Evolutionary conservation across 164 flowering plant species (phyloP).

Genomic region (Magnolia officinalis): DNA sequence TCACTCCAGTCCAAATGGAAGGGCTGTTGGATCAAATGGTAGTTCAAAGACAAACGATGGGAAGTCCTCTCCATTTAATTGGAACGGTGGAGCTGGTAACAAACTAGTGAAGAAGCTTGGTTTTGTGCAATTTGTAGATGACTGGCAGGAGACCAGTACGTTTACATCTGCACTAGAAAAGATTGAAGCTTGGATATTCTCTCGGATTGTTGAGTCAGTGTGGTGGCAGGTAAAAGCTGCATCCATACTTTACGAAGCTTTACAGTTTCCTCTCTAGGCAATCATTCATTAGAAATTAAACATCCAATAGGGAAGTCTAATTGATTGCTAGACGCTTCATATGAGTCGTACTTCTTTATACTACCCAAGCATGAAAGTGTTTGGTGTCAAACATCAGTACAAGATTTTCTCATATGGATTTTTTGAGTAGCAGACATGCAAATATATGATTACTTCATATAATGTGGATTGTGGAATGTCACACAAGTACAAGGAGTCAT

Average conservation of each 20-base stretch:
- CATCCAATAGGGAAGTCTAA: not conserved
- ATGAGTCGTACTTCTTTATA: not conserved
- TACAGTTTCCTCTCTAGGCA: not conserved
- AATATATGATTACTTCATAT: too few relatives aligned
- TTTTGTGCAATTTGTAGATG: constrained; percentile 49
- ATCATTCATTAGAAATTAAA: not conserved
- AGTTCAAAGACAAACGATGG: constrained; percentile 34
- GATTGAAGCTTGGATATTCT: constrained; percentile 94
- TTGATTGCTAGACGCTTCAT: not conserved
- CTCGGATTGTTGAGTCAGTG: constrained; percentile 87
- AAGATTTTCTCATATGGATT: too few relatives aligned
- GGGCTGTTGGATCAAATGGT: constrained; percentile 43
- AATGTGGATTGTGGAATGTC: too few relatives aligned
- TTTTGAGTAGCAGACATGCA: too few relatives aligned
- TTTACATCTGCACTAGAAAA: constrained; percentile 74
- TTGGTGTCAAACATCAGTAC: too few relatives aligned
- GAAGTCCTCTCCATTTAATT: constrained; percentile 36
- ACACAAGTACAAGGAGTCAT: too few relatives aligned
- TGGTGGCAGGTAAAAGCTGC: constrained; percentile 92
- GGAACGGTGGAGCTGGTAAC: constrained; percentile 40
- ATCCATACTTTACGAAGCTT: not conserved
- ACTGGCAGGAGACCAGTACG: constrained; percentile 92
- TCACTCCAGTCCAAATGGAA: constrained; percentile 35
- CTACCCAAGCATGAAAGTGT: not conserved
- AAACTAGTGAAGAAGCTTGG: constrained; percentile 45